Conservation (phyloP, 1,139 yeast genomes). For the Geotrichum citri-aurantii region DNA sequence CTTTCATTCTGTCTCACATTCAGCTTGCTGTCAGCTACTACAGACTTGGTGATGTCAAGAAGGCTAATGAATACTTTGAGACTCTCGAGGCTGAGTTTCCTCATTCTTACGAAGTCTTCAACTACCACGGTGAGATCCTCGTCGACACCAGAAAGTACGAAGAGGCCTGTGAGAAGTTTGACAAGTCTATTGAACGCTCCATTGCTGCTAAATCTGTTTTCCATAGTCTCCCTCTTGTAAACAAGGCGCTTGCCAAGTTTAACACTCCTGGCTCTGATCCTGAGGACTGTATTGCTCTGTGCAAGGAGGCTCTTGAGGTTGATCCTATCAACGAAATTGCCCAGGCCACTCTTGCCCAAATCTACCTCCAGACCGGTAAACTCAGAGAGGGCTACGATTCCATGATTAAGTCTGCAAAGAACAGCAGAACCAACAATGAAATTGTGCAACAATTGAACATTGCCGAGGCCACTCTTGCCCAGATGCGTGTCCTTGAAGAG, state of each 20-base stretch:
- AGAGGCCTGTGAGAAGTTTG: constrained; percentile 79
- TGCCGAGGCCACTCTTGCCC: constrained; percentile 62
- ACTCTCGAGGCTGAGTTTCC: constrained; percentile 76
- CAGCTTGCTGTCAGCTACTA: constrained; percentile 91
- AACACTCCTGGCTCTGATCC: constrained; percentile 35
- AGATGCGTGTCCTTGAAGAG: constrained; percentile 31
- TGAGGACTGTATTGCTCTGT: constrained; percentile 57
- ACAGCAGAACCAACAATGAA: constrained; percentile 81
- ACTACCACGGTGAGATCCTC: constrained; percentile 90
- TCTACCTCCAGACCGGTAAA: constrained; percentile 75
- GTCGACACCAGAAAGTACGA: constrained; percentile 71
- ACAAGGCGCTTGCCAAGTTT: constrained; percentile 63
- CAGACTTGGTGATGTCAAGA: constrained; percentile 62
- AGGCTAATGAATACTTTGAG: constrained; percentile 63
- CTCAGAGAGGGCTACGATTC: constrained; percentile 74
- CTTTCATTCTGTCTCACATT: constrained; percentile 78
- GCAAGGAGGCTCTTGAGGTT: constrained; percentile 68
- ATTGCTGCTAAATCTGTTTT: constrained; percentile 47
- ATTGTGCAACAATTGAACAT: constrained; percentile 87
- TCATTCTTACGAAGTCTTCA: constrained; percentile 84
- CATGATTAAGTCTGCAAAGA: constrained; percentile 74
- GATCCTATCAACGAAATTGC: constrained; percentile 91
- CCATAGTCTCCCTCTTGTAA: constrained; percentile 86
- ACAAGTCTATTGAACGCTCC: constrained; percentile 66
- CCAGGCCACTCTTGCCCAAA: constrained; percentile 82